Conservation (phyloP, 345 rosid genomes). For the Lumnitzera littorea region DNA sequence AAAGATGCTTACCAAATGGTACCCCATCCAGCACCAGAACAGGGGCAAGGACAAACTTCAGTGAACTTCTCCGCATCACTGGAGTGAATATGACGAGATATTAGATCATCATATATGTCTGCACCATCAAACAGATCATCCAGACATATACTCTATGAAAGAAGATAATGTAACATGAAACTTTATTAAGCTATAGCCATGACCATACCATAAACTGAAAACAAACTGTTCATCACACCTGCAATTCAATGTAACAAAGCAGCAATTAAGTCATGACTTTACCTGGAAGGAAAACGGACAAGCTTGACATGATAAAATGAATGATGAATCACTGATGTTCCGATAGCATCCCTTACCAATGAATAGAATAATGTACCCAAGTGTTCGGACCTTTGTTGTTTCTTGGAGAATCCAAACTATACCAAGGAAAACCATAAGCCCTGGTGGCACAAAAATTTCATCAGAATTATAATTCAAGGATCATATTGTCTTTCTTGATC, state of each 20-base stretch:
- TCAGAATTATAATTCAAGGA: constrained; percentile 3
- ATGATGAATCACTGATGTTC: not conserved
- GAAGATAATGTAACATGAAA: not conserved
- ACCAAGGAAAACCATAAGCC: constrained; percentile 54
- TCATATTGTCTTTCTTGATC: too few relatives aligned
- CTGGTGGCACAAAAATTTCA: constrained; percentile 21
- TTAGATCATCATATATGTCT: constrained; percentile 68
- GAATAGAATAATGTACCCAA: constrained; percentile 54
- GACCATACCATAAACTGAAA: constrained; percentile 54
- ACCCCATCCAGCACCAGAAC: constrained; percentile 65
- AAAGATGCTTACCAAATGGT: constrained; percentile 44
- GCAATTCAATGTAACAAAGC: constrained; percentile 9
- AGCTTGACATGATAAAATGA: constrained; percentile 3
- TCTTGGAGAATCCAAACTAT: constrained; percentile 57
- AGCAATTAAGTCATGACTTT: not conserved
- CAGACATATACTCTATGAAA: not conserved
- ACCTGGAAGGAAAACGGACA: not conserved
- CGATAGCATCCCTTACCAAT: constrained; percentile 29
- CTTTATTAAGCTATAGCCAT: not conserved
- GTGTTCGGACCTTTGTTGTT: constrained; percentile 37
- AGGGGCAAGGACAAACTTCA: constrained; percentile 64
- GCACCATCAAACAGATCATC: constrained; percentile 3
- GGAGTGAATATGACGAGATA: constrained; percentile 62
- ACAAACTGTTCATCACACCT: constrained; percentile 75
- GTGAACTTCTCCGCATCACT: constrained; percentile 77